phyloP scores from a whole-genome alignment of 2,329 filamentous ascomycete genomes.

The Fusarium staphyleae region DNA sequence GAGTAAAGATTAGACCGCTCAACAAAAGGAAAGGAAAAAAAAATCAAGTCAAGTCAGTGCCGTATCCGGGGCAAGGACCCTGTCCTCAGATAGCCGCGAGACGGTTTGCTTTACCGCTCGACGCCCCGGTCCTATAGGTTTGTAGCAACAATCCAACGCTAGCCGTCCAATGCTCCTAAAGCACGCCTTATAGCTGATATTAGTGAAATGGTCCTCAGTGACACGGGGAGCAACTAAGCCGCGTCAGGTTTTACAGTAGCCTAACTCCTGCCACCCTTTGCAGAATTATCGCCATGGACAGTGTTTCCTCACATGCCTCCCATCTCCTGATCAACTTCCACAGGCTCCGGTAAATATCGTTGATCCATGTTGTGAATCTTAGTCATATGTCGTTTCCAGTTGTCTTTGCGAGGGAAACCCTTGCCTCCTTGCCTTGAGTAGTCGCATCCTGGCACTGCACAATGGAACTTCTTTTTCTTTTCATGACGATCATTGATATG shows the following conservation, averaged over 20 bases:
- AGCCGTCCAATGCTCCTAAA: conserved; percentile 7
- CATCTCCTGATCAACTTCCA: conserved; percentile 50
- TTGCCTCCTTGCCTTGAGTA: conserved; percentile 65
- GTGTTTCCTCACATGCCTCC: conserved; percentile 27
- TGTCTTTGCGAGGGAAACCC: conserved; percentile 67
- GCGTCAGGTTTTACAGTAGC: not conserved
- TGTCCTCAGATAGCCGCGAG: not conserved
- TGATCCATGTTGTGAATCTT: conserved; percentile 62
- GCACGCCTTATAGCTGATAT: conserved; percentile 3
- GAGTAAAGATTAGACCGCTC: conserved; percentile 32
- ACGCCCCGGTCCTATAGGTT: not conserved
- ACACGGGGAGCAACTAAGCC: not conserved
- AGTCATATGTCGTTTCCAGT: conserved; percentile 68
- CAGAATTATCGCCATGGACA: not conserved
- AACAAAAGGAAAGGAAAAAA: conserved; percentile 18
- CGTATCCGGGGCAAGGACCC: not conserved
- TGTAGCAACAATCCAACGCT: conserved; percentile 4
- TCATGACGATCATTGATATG: conserved; percentile 69
- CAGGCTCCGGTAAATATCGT: conserved; percentile 50
- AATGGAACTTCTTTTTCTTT: conserved; percentile 67
- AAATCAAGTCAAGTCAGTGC: conserved; percentile 6
- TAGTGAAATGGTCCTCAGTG: conserved; percentile 1
- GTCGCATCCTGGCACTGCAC: conserved; percentile 60
- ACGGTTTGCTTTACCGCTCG: not conserved
- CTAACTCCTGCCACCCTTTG: not conserved